A percentile compares a stretch with the other conserved stretches of the same genome.
Evolutionary conservation across 73 alveolate species (phyloP).

Genomic region (Stentor coeruleus): DNA sequence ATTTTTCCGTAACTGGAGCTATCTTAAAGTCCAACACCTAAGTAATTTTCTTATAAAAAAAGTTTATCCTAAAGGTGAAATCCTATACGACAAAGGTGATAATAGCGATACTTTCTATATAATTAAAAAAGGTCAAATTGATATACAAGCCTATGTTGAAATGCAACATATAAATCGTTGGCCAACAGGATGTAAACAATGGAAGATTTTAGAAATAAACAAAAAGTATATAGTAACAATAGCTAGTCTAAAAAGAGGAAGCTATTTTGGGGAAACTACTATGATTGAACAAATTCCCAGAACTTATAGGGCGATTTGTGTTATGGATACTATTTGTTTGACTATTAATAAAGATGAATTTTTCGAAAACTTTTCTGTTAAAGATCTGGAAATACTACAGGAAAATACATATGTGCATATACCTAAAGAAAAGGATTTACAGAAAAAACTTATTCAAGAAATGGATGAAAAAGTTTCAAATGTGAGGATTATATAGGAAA

Average conservation of each 20-base stretch:
- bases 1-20: neutral
- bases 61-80: neutral
- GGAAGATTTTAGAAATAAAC: neutral
- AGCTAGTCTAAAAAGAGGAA: neutral
- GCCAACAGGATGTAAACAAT: neutral
- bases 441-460: neutral
- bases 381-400: neutral
- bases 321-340: neutral
- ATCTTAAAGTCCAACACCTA: neutral
- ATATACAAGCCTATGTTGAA: neutral
- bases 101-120: neutral
- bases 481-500: slow-evolving; percentile 13
- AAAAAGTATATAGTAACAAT: neutral
- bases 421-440: neutral
- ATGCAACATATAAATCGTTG: neutral
- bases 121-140: neutral
- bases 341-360: slow-evolving; percentile 7
- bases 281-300: neutral
- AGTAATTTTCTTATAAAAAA: neutral
- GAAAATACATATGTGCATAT: neutral
- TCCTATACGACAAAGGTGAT: slow-evolving; percentile 18
- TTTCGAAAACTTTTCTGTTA: neutral
- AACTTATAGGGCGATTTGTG: neutral
- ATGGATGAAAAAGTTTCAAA: neutral
- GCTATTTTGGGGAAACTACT: slow-evolving; percentile 5